These are phyloP conservation scores for Diatrype stigma DNA, from an alignment of 2,329 filamentous ascomycete genomes.

Conservation along the genomic window DNA sequence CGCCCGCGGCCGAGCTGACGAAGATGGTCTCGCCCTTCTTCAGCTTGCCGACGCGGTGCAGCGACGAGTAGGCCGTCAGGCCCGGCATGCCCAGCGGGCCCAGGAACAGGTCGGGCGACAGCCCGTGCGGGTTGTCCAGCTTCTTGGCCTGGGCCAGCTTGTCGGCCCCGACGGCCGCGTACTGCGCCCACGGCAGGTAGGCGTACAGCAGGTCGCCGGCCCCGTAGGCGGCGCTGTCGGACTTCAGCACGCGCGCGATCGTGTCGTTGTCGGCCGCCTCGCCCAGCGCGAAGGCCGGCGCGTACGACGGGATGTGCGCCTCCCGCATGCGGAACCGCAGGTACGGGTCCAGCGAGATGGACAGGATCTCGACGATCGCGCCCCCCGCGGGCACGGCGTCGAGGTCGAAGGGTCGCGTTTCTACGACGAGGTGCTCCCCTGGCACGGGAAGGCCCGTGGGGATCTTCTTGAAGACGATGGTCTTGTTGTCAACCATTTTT, in stretches of 20 bases:
- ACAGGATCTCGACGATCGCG: conserved; percentile 59
- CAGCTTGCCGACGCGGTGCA: conserved; percentile 71
- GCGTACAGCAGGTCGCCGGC: conserved; percentile 57
- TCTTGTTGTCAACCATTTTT: conserved; percentile 58
- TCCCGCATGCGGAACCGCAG: conserved; percentile 65
- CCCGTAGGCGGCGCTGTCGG: conserved; percentile 55
- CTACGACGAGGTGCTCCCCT: conserved; percentile 60
- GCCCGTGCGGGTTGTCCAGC: conserved; percentile 60
- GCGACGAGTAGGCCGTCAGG: conserved; percentile 67
- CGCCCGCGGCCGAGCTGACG: conserved; percentile 69
- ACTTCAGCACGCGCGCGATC: conserved; percentile 63
- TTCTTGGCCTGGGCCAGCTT: conserved; percentile 41
- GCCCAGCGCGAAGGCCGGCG: conserved; percentile 53
- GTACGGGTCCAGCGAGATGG: conserved; percentile 69
- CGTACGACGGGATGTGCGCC: conserved; percentile 55
- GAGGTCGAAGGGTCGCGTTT: conserved; percentile 58
- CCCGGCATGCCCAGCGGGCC: conserved; percentile 73
- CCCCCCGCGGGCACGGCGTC: conserved; percentile 54
- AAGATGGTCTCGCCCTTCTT: conserved; percentile 75
- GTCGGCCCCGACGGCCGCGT: conserved; percentile 45
- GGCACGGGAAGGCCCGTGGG: conserved; percentile 58
- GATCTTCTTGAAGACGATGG: conserved; percentile 60
- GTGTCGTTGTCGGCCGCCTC: conserved; percentile 56
- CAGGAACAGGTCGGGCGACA: conserved; percentile 58
- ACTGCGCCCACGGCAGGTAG: conserved; percentile 56